phyloP scores from a whole-genome alignment of 192 early-diverging fungal species.

The Funneliformis geosporum region DNA sequence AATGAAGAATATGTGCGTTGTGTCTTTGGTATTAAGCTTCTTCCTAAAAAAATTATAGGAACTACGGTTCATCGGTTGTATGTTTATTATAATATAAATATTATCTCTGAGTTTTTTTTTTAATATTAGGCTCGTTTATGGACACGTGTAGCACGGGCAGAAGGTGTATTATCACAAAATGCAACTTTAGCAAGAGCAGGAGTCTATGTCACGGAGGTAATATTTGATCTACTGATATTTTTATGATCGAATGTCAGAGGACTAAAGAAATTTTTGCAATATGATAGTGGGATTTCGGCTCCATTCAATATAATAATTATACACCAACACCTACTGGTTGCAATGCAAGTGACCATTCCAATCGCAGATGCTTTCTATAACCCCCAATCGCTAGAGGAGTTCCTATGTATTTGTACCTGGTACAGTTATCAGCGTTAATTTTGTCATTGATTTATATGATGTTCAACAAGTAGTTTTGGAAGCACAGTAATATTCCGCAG shows the following conservation, averaged over 20 bases:
- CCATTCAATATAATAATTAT: neutral
- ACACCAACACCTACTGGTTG: constrained; percentile 15
- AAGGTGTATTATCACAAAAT: neutral
- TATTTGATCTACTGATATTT: constrained; percentile 8
- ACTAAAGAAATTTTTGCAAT: constrained; percentile 5
- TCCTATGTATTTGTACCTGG: neutral
- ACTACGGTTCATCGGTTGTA: too few relatives aligned
- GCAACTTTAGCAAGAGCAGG: constrained; percentile 7
- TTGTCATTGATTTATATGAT: constrained; percentile 4
- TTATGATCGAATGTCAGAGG: neutral
- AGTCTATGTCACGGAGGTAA: neutral
- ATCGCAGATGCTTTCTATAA: neutral
- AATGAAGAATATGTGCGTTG: neutral
- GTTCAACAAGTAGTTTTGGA: constrained; percentile 3
- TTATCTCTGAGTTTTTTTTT: too few relatives aligned
- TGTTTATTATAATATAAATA: too few relatives aligned
- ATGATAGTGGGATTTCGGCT: constrained; percentile 16
- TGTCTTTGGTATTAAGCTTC: constrained; percentile 28
- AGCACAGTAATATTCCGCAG: neutral
- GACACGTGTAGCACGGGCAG: neutral
- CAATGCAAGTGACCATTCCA: constrained; percentile 1
- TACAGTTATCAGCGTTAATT: neutral
- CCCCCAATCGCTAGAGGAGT: constrained; percentile 12
- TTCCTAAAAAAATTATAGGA: too few relatives aligned
- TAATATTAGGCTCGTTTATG: neutral